Evolutionary conservation across 2,329 filamentous ascomycete species (phyloP), one percentile per base, ranked within the genome.

Genomic region (Knufia fluminis): DNA sequence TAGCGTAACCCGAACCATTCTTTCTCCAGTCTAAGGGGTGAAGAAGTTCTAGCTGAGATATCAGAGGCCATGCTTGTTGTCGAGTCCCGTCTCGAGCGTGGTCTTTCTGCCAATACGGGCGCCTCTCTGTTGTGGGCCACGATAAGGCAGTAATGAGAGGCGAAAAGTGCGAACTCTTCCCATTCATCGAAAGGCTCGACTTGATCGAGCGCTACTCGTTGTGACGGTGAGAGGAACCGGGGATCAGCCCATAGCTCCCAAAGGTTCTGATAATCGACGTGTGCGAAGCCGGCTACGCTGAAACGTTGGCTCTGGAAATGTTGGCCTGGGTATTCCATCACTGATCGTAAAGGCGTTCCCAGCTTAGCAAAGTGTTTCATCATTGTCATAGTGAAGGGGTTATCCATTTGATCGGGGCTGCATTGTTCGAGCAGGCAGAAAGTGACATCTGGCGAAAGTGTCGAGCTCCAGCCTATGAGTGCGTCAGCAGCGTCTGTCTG

Each of bases 161-260:
- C 80, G 64, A 94, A 95, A 1, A 95, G 71, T 2, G 85, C 82
- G 62, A 96, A 89, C 60, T 96, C 91, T 66, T 97, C 91, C 88
- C 88, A 95, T 66, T 96, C 90, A 64, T 97, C 91, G 62, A 97
- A 96, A 1, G 84, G 80, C 61, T 96, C 91, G 14, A 89, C 66
- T 1, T 69, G 62, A 58, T 95, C 83, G 12, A 96, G 68, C 9
- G 68, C 68, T 31, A 63, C 69, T 54, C 86, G 77, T 53, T 86
- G 75, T 1, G 73, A 66, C 1, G 74, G 61, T 4, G 71, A 72
- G 17, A 94, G 67, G 63, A 90, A 90, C 2, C 69, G 62, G 12
- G 79, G 71, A 56, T 85, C 79, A 9, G 76, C 79, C 90, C 90
- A 96, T 1, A 89, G 71, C 49, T 88, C 78, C 87, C 90, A 95